Base-by-base conservation (phyloP, 2,329 filamentous ascomycete genomes). In the Trichoderma arundinaceum region DNA sequence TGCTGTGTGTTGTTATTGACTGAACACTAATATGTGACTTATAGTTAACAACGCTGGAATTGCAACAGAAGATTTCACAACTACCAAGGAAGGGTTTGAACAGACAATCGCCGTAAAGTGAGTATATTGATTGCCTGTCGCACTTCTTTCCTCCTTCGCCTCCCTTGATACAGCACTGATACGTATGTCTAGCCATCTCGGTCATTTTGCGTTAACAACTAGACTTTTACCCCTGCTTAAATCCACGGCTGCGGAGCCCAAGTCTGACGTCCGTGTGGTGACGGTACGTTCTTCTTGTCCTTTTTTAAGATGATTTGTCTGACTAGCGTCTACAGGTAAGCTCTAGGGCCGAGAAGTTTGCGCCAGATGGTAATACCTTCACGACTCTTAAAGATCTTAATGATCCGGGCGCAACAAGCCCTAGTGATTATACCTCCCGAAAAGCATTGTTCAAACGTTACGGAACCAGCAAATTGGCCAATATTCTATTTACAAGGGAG, bases 1-100 rank as follows among this genome's bases (percentile, higher is more conserved):
- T 51, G n/a, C 43, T 1, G 4, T 39, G 4, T 39, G 12, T 4
- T 12, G 22, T 38, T 28, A 28, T 28, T 28, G 22, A 22, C 13
- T n/a, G n/a, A 1, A 28, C 8, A 13, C 33, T 59, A 6, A 58
- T 28, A n/a, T 7, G 10, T 5, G 48, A 33, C 10, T 7, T 19
- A 15, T 17, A 59, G 56, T 49, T 43, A 59, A 59, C 15, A 59
- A 59, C n/a, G 56, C 56, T 6, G 56, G 56, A 12, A 32, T 59
- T 9, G 43, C 56, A 12, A 17, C 56, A 4, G 43, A 59, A 2
- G 32, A 49, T 4, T 59, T 48, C 17, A 22, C 44, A 12, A 59
- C 32, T 5, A 59, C 56, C 7, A 22, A 19, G 12, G 56, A 59
- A 17, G 56, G 43, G 12, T 49, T 59, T 28, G 56, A 59, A 33